Base-by-base conservation (phyloP, 345 rosid genomes). In the Iberis pinnata region DNA sequence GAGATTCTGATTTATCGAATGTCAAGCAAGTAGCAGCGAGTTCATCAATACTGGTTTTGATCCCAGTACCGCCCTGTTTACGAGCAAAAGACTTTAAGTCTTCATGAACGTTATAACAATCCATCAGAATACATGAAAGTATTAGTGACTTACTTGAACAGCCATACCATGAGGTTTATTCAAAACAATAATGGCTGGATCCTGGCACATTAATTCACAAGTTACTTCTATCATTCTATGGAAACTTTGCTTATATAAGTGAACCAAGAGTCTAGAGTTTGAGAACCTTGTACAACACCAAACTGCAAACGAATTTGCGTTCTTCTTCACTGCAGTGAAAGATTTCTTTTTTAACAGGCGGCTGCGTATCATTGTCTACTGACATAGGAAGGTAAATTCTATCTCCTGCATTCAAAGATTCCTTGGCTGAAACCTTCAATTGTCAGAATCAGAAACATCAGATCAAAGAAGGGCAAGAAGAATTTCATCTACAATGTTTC, bases 81-180 rank as follows among this genome's bases (percentile, higher is more conserved):
- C 66, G 36, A 51, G 20, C 24, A 46, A 38, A 44, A 26, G 2
- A 1, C n/a, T 0, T 35, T 15, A 35, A 60, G 1, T 3, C 8
- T 33, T 12, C 38, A 40, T 18, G 47, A 60, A 12, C 37, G 19
- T 53, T 2, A 29, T 9, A 9, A 29, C 3, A 9, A 45, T 60
- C 12, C 24, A 67, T 31, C 56, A 29, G 32, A 59, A 46, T 12
- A 44, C 18, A 22, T 20, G 0, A 11, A 58, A 29, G 19, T 45
- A 40, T 6, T 31, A 8, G 12, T 13, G 7, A 60, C 69, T 70
- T 60, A 88, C 96, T 77, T 92, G 96, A 70, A 88, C 98, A 40
- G 96, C 84, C 83, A 92, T 43, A 64, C 98, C 90, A 2, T 82
- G 88, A 49, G 98, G 96, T 44, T 88, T 92, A 63, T 92, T 85